Evolutionary conservation across 2,329 filamentous ascomycete species (phyloP).

Genomic region (Diplocarpon mali): DNA sequence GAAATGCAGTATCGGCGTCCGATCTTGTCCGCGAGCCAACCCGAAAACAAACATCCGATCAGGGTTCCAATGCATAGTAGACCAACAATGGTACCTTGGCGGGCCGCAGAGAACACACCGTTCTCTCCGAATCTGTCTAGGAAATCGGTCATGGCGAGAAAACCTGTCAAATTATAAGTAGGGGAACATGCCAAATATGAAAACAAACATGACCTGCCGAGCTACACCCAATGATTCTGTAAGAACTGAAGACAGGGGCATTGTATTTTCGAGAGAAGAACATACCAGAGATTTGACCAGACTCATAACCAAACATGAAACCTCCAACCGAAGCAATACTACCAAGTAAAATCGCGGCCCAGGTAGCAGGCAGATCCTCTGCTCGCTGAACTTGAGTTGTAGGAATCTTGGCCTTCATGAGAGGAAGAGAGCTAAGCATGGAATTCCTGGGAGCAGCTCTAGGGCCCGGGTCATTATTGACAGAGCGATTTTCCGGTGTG

Average conservation of each 20-base stretch:
- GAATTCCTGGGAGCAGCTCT: too few species aligned
- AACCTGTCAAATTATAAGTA: too few species aligned
- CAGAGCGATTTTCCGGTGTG: too few species aligned
- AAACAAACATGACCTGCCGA: too few species aligned
- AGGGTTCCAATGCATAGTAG: slow-evolving; percentile 50
- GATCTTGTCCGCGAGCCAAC: slow-evolving; percentile 48
- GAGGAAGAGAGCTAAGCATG: too few species aligned
- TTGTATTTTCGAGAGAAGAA: too few species aligned
- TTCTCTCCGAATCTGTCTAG: slow-evolving; percentile 40
- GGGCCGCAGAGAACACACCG: slow-evolving; percentile 41
- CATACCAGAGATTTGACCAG: slow-evolving; percentile 37
- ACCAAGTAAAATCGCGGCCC: slow-evolving; percentile 37
- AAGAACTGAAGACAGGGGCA: too few species aligned
- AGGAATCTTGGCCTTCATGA: too few species aligned
- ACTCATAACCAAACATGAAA: slow-evolving; percentile 41
- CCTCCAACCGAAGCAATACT: slow-evolving; percentile 42
- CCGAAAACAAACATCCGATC: slow-evolving; percentile 45
- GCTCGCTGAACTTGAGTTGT: too few species aligned
- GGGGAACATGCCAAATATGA: too few species aligned
- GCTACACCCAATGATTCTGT: too few species aligned
- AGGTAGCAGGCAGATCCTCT: slow-evolving; percentile 22
- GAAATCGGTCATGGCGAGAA: slow-evolving; percentile 49
- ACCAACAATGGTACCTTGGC: slow-evolving; percentile 52
- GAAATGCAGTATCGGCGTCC: slow-evolving; percentile 53
- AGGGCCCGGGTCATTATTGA: too few species aligned